These are phyloP conservation scores for Phycomyces blakesleeanus DNA, from an alignment of 192 early-diverging fungal genomes.

Conservation along the genomic window DNA sequence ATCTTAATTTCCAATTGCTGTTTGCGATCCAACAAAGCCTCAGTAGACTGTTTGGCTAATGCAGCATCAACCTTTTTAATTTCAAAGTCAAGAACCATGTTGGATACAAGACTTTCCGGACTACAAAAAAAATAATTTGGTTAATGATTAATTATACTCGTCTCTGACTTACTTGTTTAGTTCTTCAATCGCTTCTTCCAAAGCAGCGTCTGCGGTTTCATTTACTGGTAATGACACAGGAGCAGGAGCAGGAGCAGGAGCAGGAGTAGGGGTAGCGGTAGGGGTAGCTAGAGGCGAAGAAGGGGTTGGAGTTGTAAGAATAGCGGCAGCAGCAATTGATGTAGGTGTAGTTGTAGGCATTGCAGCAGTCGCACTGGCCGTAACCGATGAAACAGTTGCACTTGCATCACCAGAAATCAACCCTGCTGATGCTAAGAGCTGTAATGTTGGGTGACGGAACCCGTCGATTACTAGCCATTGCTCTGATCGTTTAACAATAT, in stretches of 20 bases:
- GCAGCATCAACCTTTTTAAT: constrained; percentile 40
- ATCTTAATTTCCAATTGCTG: constrained; percentile 67
- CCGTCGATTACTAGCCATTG: constrained; percentile 65
- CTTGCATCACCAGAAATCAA: constrained; percentile 5
- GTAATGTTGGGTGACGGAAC: constrained; percentile 33
- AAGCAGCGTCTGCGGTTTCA: constrained; percentile 14
- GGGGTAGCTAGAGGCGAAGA: not conserved
- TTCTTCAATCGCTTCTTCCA: constrained; percentile 52
- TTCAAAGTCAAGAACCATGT: constrained; percentile 70
- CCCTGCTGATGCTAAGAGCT: constrained; percentile 16
- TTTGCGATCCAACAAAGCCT: constrained; percentile 63
- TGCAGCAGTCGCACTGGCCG: not conserved
- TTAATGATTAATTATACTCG: not conserved
- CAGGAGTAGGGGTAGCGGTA: not conserved
- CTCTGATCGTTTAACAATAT: constrained; percentile 57
- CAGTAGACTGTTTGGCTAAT: constrained; percentile 45
- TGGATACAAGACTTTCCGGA: constrained; percentile 70
- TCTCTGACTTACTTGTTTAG: constrained; percentile 46
- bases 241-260: not conserved
- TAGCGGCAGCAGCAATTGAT: not conserved
- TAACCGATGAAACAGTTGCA: not conserved
- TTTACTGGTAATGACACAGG: not conserved
- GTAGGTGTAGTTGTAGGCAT: constrained; percentile 1
- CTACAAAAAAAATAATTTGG: constrained; percentile 27
- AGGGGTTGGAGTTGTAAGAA: not conserved